These are phyloP conservation scores for Grammothele lineata DNA, from an alignment of 768 basidiomycete genomes.

Conservation along the genomic window DNA sequence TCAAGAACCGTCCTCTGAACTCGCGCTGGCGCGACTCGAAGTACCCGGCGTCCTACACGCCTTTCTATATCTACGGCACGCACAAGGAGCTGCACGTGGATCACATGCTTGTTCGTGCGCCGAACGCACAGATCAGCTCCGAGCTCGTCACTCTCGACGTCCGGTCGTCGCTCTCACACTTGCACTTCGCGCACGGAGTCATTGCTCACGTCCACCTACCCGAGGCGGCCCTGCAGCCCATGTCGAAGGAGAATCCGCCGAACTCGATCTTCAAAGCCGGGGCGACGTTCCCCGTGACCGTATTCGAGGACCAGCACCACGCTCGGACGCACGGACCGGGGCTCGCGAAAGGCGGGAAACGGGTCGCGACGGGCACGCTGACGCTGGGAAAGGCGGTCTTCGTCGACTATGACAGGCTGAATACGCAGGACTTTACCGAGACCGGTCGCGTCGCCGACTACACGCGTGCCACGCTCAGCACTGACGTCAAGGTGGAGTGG, in stretches of 20 bases:
- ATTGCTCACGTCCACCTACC: constrained; percentile 13
- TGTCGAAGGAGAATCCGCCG: not conserved
- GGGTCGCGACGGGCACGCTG: constrained; percentile 15
- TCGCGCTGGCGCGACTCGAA: constrained; percentile 26
- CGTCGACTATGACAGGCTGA: constrained; percentile 3
- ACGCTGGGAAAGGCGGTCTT: constrained; percentile 6
- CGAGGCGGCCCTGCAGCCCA: constrained; percentile 19
- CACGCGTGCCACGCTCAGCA: too few relatives aligned
- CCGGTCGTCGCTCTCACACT: not conserved
- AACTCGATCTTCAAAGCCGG: constrained; percentile 11
- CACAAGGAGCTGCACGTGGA: constrained; percentile 29
- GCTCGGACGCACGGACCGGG: constrained; percentile 7
- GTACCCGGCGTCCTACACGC: constrained; percentile 27
- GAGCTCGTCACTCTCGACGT: constrained; percentile 12
- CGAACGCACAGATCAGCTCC: constrained; percentile 20
- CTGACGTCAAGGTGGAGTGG: too few relatives aligned
- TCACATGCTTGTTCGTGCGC: constrained; percentile 25
- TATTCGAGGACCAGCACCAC: constrained; percentile 11
- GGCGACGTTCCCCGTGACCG: constrained; percentile 6
- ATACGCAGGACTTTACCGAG: not conserved
- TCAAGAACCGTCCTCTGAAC: constrained; percentile 29
- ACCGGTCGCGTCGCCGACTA: too few relatives aligned
- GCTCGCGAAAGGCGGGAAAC: constrained; percentile 8
- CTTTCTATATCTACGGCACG: constrained; percentile 40
- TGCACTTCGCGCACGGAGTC: constrained; percentile 13